Evolutionary conservation across 1,284 basidiomycete species (phyloP), one percentile per base, ranked within the genome.

Genomic region (Ganoderma resinaceum): DNA sequence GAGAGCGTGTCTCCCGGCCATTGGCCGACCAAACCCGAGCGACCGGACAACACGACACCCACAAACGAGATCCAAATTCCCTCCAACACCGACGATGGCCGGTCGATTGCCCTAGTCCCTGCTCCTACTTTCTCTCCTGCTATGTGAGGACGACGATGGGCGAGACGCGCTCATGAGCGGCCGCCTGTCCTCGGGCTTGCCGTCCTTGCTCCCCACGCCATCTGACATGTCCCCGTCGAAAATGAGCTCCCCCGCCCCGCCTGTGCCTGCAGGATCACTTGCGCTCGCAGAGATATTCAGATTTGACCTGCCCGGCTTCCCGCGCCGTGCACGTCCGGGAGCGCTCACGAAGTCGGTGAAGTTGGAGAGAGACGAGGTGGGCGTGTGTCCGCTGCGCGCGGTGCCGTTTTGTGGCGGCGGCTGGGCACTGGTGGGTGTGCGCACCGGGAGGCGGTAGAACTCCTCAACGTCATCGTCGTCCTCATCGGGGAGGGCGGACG

Each of bases 371-470:
- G 86, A 78, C 14, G 76, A 76, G 3, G 76, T 71, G 2, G 75
- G 75, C 16, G 72, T 72, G 69, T 71, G 68, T 20, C 63, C 76
- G 38, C 67, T 64, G 43, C 79, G 69, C 35, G 62, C 71, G 66
- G 33, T 66, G 62, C 63, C 75, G 72, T 76, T 77, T 2, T 69
- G 64, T n/a, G 72, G n/a, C n/a, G 63, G 63, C 33, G 70, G 52
- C 33, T 70, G 67, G 42, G 68, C 33, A 20, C 67, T 63, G 16
- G 74, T 49, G 3, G 46, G 82, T 16, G 84, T 80, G 69, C 85
- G 86, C 42, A 88, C 79, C 7, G 89, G 87, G 42, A 89, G 83
- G 69, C 86, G 86, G 76, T 92, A 91, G 76, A 91, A 89, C 67
- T 90, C 89, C 66, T 89, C 89, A 29, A 84, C 78, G 49, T 88